Percentiles rank a stretch among this genome's conserved stretches.
Conservation (phyloP, 306 rosid species). For the Leucaena leucocephala region DNA sequence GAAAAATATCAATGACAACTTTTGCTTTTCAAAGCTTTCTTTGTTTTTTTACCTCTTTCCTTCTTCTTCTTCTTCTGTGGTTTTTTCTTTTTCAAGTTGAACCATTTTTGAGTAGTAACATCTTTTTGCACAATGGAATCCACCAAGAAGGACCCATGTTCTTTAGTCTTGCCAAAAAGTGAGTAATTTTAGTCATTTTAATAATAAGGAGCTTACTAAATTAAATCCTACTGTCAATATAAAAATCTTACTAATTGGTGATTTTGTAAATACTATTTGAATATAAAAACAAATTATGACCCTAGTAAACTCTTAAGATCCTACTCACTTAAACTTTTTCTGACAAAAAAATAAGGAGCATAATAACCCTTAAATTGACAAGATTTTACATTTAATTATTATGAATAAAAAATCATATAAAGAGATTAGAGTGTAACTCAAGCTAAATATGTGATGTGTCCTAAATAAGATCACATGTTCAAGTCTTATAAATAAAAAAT, state of each 20-base stretch:
- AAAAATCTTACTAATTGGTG: no score
- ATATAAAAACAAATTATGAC: no score
- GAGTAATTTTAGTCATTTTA: background rate
- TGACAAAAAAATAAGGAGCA: background rate
- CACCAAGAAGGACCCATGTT: slow-evolving; percentile 33
- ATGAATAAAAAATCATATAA: no score
- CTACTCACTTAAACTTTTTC: no score
- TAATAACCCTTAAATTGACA: background rate
- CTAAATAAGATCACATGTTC: no score
- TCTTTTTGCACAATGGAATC: slow-evolving; percentile 51
- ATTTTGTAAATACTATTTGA: no score
- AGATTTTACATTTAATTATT: no score
- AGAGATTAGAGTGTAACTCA: no score
- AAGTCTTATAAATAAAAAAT: no score
- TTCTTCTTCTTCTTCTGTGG: background rate
- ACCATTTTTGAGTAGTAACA: slow-evolving; percentile 57
- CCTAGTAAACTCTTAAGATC: no score
- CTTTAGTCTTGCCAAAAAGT: background rate
- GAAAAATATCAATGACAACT: slow-evolving; percentile 56
- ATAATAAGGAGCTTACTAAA: background rate
- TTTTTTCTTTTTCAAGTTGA: background rate
- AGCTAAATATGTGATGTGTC: no score
- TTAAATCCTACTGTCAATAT: no score
- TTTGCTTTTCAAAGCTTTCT: slow-evolving; percentile 62
- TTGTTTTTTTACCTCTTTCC: background rate